Percentiles rank a stretch among this genome's conserved stretches.
phyloP scores from a whole-genome alignment of 441 rosid genomes.

The Mallotus repandus region DNA sequence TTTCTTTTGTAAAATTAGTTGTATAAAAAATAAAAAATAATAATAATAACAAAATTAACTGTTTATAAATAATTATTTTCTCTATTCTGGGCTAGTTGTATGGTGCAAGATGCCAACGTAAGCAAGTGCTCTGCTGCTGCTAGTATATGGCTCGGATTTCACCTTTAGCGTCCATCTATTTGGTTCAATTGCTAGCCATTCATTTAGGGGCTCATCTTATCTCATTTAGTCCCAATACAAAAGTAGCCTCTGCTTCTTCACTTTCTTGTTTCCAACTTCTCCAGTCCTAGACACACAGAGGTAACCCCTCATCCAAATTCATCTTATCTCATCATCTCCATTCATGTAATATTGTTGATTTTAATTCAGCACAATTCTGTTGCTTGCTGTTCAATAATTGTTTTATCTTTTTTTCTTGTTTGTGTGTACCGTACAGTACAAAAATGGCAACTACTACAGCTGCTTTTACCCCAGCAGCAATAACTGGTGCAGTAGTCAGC shows the following conservation, averaged over 20 bases:
- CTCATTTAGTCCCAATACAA: slow-evolving; percentile 7
- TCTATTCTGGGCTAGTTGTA: slow-evolving; percentile 3
- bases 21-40: neutral
- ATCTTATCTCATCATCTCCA: neutral
- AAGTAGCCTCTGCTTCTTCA: neutral
- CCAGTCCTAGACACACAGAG: neutral
- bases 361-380: too few relatives aligned
- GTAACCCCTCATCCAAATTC: neutral
- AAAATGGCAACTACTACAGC: slow-evolving; percentile 48
- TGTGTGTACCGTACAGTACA: neutral
- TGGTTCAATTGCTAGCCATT: slow-evolving; percentile 10
- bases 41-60: neutral
- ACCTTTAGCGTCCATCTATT: neutral
- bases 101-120: neutral
- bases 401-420: neutral
- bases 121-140: neutral
- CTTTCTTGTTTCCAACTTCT: neutral
- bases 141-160: neutral
- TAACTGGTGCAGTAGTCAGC: slow-evolving; percentile 26
- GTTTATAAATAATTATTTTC: too few relatives aligned
- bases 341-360: too few relatives aligned
- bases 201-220: slow-evolving; percentile 2
- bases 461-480: slow-evolving; percentile 23
- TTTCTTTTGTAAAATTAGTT: too few relatives aligned
- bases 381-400: neutral